phyloP scores from a whole-genome alignment of 164 flowering plant genomes.

The Cinnamomum micranthum region DNA sequence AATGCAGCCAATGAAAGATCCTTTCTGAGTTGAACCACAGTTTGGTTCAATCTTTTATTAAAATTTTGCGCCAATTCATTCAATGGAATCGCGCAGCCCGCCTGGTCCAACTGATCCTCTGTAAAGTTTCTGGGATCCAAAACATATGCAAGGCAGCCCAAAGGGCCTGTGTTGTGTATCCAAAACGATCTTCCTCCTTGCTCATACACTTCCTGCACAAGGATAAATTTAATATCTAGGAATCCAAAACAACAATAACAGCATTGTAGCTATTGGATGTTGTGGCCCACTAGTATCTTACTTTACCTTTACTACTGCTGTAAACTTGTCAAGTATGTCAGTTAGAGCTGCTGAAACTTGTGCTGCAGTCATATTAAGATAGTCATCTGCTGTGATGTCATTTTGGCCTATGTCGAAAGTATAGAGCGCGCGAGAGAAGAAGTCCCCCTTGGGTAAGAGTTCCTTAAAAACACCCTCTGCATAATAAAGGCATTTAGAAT shows the following conservation, averaged over 20 bases:
- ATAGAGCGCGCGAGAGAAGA: conserved; percentile 42
- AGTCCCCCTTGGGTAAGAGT: conserved; percentile 26
- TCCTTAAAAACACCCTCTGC: conserved; percentile 31
- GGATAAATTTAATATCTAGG: too few species aligned
- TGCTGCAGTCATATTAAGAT: conserved; percentile 30
- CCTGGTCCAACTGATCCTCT: conserved; percentile 31
- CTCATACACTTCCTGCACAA: conserved; percentile 26
- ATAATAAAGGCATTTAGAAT: not conserved
- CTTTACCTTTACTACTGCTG: conserved; percentile 4
- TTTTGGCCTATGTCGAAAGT: conserved; percentile 62
- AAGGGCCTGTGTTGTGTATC: conserved; percentile 65
- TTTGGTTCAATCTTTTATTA: conserved; percentile 35
- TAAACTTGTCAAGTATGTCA: conserved; percentile 36
- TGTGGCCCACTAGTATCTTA: not conserved
- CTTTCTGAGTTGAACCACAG: too few species aligned
- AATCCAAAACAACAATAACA: too few species aligned
- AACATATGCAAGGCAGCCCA: conserved; percentile 51
- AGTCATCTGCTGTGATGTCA: conserved; percentile 40
- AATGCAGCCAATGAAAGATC: too few species aligned
- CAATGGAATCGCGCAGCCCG: conserved; percentile 43
- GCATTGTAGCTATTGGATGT: too few species aligned
- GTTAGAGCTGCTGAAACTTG: conserved; percentile 32
- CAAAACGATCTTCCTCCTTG: conserved; percentile 51
- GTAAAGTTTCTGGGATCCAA: conserved; percentile 24
- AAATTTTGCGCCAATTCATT: conserved; percentile 46